Conservation (phyloP, 1,139 yeast species). For the Eremothecium cymbalariae region DNA sequence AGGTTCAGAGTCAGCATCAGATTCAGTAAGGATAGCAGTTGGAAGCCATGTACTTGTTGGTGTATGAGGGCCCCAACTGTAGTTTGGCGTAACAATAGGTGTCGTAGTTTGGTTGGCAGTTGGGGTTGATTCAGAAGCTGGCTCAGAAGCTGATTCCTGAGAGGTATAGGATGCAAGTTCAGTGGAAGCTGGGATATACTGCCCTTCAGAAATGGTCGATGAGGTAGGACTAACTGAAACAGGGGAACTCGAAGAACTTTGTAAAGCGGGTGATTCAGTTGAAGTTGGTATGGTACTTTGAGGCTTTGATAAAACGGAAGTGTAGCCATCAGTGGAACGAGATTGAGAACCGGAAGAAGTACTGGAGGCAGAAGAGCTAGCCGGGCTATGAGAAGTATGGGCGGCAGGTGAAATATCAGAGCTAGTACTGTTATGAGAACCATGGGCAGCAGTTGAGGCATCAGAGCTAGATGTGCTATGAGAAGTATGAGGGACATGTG, state of each 20-base stretch:
- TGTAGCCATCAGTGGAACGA: too few relatives aligned
- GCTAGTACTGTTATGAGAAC: background rate
- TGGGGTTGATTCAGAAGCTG: background rate
- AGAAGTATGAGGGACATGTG: slow-evolving; percentile 11
- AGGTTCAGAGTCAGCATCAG: slow-evolving; percentile 21
- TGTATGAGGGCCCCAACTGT: background rate
- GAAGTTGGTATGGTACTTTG: slow-evolving; percentile 1
- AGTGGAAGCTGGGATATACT: background rate
- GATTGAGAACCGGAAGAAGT: too few relatives aligned
- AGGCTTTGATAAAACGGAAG: slow-evolving; percentile 9
- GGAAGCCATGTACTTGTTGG: slow-evolving; percentile 29
- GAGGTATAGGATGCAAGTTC: background rate
- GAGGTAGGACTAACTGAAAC: background rate
- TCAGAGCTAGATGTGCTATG: background rate
- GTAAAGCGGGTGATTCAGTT: background rate
- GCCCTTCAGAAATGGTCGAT: background rate
- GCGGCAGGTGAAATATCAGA: slow-evolving; percentile 36
- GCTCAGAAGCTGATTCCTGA: slow-evolving; percentile 1
- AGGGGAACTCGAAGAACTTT: background rate
- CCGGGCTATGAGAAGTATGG: slow-evolving; percentile 54
- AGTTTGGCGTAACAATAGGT: background rate
- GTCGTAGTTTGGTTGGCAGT: background rate
- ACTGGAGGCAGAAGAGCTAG: slow-evolving; percentile 9
- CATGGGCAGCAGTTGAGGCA: background rate
- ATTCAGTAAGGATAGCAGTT: slow-evolving; percentile 27